These are phyloP conservation scores for Ascochyta lentis DNA, from an alignment of 2,329 filamentous ascomycete genomes.

Conservation along the genomic window DNA sequence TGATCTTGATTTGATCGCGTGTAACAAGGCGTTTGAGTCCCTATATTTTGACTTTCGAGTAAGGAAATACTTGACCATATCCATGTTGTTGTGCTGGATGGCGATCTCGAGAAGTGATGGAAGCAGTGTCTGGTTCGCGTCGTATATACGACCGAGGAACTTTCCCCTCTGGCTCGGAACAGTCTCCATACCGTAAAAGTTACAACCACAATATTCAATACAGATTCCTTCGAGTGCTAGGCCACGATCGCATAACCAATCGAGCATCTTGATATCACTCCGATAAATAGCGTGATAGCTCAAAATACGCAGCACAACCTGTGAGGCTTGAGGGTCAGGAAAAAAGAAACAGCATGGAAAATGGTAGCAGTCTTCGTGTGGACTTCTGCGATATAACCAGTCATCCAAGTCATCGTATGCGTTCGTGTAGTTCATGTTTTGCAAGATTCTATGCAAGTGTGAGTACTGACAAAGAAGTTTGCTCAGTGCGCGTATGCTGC, in stretches of 20 bases:
- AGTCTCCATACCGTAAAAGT: not conserved
- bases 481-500: not conserved
- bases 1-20: not conserved
- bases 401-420: not conserved
- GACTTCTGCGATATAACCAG: not conserved
- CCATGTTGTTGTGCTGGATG: not conserved
- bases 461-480: not conserved
- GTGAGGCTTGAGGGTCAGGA: not conserved
- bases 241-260: not conserved
- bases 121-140: not conserved
- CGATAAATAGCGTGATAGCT: conserved; percentile 5
- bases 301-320: not conserved
- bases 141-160: no score
- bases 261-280: not conserved
- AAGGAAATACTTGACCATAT: not conserved
- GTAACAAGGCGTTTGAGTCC: not conserved
- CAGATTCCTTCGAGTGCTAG: not conserved
- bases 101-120: not conserved
- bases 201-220: no score
- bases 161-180: no score
- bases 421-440: not conserved
- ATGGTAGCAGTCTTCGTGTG: not conserved
- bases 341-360: not conserved
- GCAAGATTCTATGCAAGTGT: not conserved
- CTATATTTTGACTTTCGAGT: not conserved